Evolutionary conservation across 768 basidiomycete genomes (phyloP).

Genomic region (Scleroderma citrinum): DNA sequence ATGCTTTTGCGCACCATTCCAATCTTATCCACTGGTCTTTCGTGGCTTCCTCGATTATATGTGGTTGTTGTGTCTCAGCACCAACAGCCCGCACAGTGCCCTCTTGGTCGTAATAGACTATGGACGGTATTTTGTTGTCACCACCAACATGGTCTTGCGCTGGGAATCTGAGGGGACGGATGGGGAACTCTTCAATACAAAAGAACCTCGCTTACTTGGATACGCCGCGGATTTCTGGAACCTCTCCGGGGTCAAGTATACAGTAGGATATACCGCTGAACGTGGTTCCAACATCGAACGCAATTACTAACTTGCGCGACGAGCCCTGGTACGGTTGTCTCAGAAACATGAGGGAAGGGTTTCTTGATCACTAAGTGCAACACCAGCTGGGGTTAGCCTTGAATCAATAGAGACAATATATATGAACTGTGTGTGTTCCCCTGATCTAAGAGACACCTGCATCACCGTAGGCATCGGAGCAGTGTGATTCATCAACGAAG

Average conservation of each 20-base stretch:
- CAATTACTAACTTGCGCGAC: constrained; percentile 28
- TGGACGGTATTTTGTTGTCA: constrained; percentile 37
- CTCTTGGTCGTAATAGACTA: constrained; percentile 36
- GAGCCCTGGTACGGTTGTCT: constrained; percentile 30
- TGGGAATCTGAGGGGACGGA: constrained; percentile 22
- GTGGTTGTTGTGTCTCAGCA: constrained; percentile 33
- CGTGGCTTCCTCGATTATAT: constrained; percentile 28
- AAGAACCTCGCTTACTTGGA: constrained; percentile 12
- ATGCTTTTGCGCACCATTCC: constrained; percentile 29
- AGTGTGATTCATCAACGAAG: background rate
- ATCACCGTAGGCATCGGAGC: background rate
- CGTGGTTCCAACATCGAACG: constrained; percentile 33
- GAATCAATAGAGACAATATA: background rate
- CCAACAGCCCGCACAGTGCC: constrained; percentile 36
- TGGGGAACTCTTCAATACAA: background rate
- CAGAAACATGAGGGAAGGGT: constrained; percentile 15
- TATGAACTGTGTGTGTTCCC: background rate
- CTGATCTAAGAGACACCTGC: background rate
- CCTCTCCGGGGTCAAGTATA: constrained; percentile 33
- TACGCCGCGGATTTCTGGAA: constrained; percentile 18
- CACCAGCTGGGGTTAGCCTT: background rate
- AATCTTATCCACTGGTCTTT: constrained; percentile 37
- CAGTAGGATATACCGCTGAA: constrained; percentile 32
- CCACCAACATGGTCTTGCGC: constrained; percentile 32
- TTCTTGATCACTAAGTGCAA: background rate